Conservation (phyloP, 2,329 filamentous ascomycete species). For the Fusarium haematococcum region DNA sequence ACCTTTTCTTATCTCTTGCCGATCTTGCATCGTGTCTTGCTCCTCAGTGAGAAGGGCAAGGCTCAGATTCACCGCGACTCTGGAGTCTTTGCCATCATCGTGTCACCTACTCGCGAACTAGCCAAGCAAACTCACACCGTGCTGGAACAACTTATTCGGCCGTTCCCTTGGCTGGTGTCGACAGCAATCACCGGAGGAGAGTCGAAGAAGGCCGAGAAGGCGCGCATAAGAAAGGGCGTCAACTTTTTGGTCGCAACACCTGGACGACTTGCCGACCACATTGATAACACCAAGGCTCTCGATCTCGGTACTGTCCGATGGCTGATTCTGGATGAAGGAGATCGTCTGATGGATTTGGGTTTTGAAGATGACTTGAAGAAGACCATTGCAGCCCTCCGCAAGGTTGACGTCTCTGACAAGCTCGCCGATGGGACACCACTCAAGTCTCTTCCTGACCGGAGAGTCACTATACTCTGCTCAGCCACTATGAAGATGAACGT, state of each 20-base stretch:
- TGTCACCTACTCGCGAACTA: constrained; percentile 92
- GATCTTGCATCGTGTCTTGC: constrained; percentile 88
- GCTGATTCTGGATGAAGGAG: constrained; percentile 95
- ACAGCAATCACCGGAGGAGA: constrained; percentile 82
- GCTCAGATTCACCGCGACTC: constrained; percentile 82
- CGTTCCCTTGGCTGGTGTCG: constrained; percentile 92
- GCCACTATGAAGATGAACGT: constrained; percentile 99
- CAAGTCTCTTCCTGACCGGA: constrained; percentile 76
- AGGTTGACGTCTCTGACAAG: constrained; percentile 69
- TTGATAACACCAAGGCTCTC: constrained; percentile 90
- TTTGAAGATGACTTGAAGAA: constrained; percentile 95
- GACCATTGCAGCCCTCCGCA: constrained; percentile 83
- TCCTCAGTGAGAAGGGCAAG: constrained; percentile 71
- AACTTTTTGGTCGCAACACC: constrained; percentile 97
- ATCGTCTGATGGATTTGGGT: constrained; percentile 97
- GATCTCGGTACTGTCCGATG: constrained; percentile 91
- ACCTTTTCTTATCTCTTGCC: constrained; percentile 96
- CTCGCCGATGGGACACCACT: constrained; percentile 69
- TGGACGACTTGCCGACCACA: constrained; percentile 88
- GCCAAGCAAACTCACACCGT: constrained; percentile 94
- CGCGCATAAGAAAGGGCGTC: constrained; percentile 90
- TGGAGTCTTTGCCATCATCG: constrained; percentile 91
- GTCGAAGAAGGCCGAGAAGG: constrained; percentile 86
- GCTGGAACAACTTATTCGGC: constrained; percentile 85
- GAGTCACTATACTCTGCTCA: constrained; percentile 91